Evolutionary conservation across 176 grass and related monocot species (phyloP).

Genomic region (Oryza glumipatula): DNA sequence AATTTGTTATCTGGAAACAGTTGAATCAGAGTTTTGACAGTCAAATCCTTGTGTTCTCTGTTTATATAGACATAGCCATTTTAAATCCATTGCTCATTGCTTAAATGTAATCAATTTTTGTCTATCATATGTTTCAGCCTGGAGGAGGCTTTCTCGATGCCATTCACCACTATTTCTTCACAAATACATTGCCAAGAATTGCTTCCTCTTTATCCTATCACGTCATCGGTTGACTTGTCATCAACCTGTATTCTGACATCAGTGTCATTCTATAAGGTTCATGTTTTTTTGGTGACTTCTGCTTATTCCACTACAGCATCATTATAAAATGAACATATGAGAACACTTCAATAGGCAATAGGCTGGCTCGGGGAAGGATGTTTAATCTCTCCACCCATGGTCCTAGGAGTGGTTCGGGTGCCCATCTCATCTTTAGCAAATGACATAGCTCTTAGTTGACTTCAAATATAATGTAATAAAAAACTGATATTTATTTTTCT

Average conservation of each 20-base stretch:
- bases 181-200: conserved; percentile 78
- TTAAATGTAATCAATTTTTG: conserved; percentile 23
- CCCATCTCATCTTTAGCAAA: not conserved
- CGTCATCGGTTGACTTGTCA: conserved; percentile 43
- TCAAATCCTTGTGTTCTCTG: no score
- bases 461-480: not conserved
- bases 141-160: conserved; percentile 90
- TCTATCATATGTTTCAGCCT: conserved; percentile 62
- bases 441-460: not conserved
- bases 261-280: conserved; percentile 90
- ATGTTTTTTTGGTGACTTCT: conserved; percentile 24
- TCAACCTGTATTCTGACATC: conserved; percentile 53
- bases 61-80: conserved; percentile 21
- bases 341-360: not conserved
- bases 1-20: no score
- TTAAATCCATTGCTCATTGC: conserved; percentile 26
- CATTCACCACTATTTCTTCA: conserved; percentile 79
- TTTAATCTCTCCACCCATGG: not conserved
- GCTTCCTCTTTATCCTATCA: conserved; percentile 72
- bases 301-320: not conserved
- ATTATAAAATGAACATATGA: conserved; percentile 3
- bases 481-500: not conserved
- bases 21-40: no score
- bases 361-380: not conserved
- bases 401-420: not conserved